phyloP scores from a whole-genome alignment of 1,284 basidiomycete species.

The Tetrapyrgos nigripes region DNA sequence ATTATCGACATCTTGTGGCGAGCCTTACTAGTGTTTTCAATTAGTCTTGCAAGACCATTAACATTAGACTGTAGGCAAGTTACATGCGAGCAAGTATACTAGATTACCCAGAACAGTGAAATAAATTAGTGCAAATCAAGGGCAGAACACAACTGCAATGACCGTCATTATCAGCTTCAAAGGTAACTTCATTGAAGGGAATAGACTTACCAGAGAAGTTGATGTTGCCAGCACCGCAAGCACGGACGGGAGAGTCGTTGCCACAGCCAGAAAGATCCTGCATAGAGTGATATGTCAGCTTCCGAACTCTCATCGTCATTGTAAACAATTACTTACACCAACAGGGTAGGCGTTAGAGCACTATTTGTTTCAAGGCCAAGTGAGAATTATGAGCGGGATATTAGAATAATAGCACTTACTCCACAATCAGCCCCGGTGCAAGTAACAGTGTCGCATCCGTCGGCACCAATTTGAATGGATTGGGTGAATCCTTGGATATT shows the following conservation, averaged over 20 bases:
- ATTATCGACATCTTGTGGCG: too few species aligned
- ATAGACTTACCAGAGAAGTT: constrained; percentile 7
- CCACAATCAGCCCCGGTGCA: constrained; percentile 44
- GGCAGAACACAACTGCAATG: constrained; percentile 23
- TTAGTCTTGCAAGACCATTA: too few species aligned
- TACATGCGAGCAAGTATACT: too few species aligned
- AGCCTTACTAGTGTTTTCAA: too few species aligned
- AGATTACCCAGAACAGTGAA: too few species aligned
- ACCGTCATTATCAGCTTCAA: not conserved
- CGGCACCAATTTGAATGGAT: constrained; percentile 40
- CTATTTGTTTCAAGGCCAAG: constrained; percentile 3
- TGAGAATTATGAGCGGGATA: not conserved
- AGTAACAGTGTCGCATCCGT: constrained; percentile 44
- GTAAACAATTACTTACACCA: constrained; percentile 33
- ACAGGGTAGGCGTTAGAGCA: constrained; percentile 43
- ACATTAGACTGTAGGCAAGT: too few species aligned
- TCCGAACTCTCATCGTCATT: not conserved
- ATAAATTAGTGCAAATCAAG: constrained; percentile 30
- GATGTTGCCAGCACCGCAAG: constrained; percentile 17
- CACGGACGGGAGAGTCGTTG: constrained; percentile 15
- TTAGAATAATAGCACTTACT: constrained; percentile 5
- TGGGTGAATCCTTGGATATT: constrained; percentile 51
- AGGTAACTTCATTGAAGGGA: not conserved
- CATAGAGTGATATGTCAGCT: not conserved
- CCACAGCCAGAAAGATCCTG: constrained; percentile 14